Evolutionary conservation across 129 eudicot genomes (phyloP).

Genomic region (Daucus carota): DH1_v3.0 NC_030384.2:48945501-48946000

Average conservation of each 20-base stretch:
- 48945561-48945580: slow-evolving; percentile 28
- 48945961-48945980: neutral
- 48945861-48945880: neutral
- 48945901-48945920: neutral
- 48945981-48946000: neutral
- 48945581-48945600: slow-evolving; percentile 34
- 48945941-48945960: neutral
- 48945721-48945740: neutral
- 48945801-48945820: too few species aligned
- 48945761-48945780: too few species aligned
- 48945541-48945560: slow-evolving; percentile 14
- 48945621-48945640: slow-evolving; percentile 65
- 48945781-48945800: neutral
- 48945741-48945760: too few species aligned
- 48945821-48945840: neutral
- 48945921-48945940: neutral
- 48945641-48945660: slow-evolving; percentile 28
- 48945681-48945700: too few species aligned
- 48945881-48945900: neutral
- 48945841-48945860: neutral
- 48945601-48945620: slow-evolving; percentile 34
- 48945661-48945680: too few species aligned
- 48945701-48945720: too few species aligned
- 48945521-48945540: slow-evolving; percentile 57
- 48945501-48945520: slow-evolving; percentile 34